phyloP scores from a whole-genome alignment of 1,284 basidiomycete species.

The Ustilago tritici region DNA sequence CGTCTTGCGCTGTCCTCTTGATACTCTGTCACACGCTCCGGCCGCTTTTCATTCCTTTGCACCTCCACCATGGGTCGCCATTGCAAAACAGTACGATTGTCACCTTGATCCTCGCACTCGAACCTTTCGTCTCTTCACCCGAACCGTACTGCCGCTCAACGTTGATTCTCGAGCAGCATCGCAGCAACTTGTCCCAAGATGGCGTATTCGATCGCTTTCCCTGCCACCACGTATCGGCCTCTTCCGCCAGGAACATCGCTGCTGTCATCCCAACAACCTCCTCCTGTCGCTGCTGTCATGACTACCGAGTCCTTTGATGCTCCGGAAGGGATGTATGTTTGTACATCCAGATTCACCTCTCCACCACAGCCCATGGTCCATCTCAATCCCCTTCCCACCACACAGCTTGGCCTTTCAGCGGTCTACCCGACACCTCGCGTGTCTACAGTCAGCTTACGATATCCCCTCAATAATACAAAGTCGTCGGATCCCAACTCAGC shows the following conservation, averaged over 20 bases:
- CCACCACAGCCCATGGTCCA: too few relatives aligned
- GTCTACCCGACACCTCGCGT: too few relatives aligned
- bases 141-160: too few relatives aligned
- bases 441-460: too few relatives aligned
- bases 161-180: neutral
- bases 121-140: neutral
- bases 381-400: too few relatives aligned
- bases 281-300: slow-evolving; percentile 34
- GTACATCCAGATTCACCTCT: slow-evolving; percentile 46
- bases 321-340: slow-evolving; percentile 58
- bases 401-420: too few relatives aligned
- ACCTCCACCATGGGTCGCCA: too few relatives aligned
- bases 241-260: slow-evolving; percentile 34
- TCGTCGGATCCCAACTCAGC: slow-evolving; percentile 15
- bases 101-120: neutral
- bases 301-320: slow-evolving; percentile 52
- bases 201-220: slow-evolving; percentile 41
- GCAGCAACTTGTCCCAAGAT: slow-evolving; percentile 11
- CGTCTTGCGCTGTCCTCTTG: too few relatives aligned
- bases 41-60: too few relatives aligned
- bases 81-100: too few relatives aligned
- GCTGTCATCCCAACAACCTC: slow-evolving; percentile 29
- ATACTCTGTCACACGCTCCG: too few relatives aligned
- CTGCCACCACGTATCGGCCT: slow-evolving; percentile 24
- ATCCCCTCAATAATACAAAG: slow-evolving; percentile 31